A percentile compares a stretch with the other conserved stretches of the same genome.
These are phyloP conservation scores for Graphiopsis chlorocephala DNA, from an alignment of 2,329 filamentous ascomycete genomes.

Conservation along the genomic window DNA sequence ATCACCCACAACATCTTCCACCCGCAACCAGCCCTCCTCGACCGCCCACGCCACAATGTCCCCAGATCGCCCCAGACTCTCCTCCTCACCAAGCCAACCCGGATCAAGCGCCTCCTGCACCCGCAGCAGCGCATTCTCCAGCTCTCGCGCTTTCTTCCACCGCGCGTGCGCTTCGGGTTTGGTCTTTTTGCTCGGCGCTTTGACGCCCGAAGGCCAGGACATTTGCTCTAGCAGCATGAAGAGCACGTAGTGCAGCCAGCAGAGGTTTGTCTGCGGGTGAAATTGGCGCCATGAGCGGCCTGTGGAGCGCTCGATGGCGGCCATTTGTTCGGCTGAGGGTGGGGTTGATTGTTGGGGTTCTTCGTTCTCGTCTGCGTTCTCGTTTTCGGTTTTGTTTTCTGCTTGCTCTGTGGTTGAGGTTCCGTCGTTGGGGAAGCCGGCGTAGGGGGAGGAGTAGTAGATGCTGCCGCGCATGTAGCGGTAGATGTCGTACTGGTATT, in stretches of 20 bases:
- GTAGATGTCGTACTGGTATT: conserved; percentile 58
- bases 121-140: conserved; percentile 38
- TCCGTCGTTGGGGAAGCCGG: conserved; percentile 26
- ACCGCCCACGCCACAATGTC: conserved; percentile 35
- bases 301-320: conserved; percentile 5
- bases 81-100: conserved; percentile 22
- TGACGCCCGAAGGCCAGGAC: conserved; percentile 29
- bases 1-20: conserved; percentile 35
- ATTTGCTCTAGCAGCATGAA: conserved; percentile 51
- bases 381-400: neutral
- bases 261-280: conserved; percentile 59
- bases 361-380: neutral
- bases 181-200: conserved; percentile 21
- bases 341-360: neutral
- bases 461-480: conserved; percentile 49
- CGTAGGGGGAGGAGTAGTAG: conserved; percentile 41
- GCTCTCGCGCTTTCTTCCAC: conserved; percentile 36
- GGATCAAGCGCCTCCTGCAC: conserved; percentile 42
- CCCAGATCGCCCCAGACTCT: conserved; percentile 24
- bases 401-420: neutral
- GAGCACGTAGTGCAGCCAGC: conserved; percentile 63
- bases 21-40: conserved; percentile 35
- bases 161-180: conserved; percentile 12
- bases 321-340: conserved; percentile 17
- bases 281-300: conserved; percentile 50